Evolutionary conservation across 768 basidiomycete genomes (phyloP), one percentile per base, ranked within the genome.

Genomic region (Tricholoma sp.): DNA sequence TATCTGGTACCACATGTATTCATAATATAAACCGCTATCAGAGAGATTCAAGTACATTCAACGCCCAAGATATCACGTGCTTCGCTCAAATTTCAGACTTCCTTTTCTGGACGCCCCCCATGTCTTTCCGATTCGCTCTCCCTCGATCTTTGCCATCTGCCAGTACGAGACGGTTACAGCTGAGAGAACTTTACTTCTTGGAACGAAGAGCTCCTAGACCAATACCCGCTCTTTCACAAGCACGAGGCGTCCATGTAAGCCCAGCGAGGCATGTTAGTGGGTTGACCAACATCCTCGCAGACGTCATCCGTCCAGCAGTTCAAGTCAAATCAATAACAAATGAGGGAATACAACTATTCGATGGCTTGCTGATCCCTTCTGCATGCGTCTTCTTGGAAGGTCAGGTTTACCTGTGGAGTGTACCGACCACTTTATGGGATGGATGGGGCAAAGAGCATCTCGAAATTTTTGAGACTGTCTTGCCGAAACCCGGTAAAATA

Each of bases 361-460:
- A 91, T 66, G 93, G 94, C 4, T 80, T 95, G 20, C 65, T 91
- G 15, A 68, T 97, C 1, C 83, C 86, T 0, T 85, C 85, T 0
- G 82, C 94, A 0, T 88, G 86, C 62, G 80, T 99, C 29, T 89
- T 99, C 59, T 68, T 95, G 7, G 88, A 91, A 55, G 93, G 92
- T 2, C 83, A 89, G 45, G 88, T 93, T 0, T 88, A 95, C 53
- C 68, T 98, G 37, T 99, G 96, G 96, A 86, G 98, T 66, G 88
- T 90, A 2, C 86, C 89, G 6, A 69, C 74, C 2, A 76, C 68
- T 4, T 65, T 77, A 1, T 90, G 89, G 85, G 63, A 68, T 2
- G 87, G 77, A 2, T 98, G 94, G 94, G 74, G 65, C 6, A 74
- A 76, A 53, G 89, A 86, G 41, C 83, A 85, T 58, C 91, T 96